Evolutionary conservation across 2,329 filamentous ascomycete species (phyloP), one percentile per base, ranked within the genome.

Genomic region (Rosellinia necatrix): DNA sequence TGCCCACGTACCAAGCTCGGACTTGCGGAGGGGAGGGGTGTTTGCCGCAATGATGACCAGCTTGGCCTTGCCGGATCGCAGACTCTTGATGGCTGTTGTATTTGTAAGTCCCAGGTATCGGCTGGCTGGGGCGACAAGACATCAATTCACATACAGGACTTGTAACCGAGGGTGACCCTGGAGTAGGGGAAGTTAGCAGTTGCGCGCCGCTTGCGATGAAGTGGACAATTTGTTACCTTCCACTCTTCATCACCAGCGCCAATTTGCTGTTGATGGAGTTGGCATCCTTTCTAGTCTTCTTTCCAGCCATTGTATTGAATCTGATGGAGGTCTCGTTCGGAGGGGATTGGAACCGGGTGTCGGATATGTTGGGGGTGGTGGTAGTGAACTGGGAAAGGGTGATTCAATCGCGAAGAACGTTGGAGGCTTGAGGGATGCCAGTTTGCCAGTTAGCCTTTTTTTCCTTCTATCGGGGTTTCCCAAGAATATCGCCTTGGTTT

Each of bases 41-140:
- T 99, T 97, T 81, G 90, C 92, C 70, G 88, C 83, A 54, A 96
- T 96, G 81, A 96, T 92, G 77, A 97, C 91, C 68, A 97, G 87
- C 90, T 97, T 97, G 78, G 94, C 94, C 88, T 97, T 97, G 79
- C 93, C 92, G 69, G 87, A 89, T 73, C 93, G 90, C 70, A 97
- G 89, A 69, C 83, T 83, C 89, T 97, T 96, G 75, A 94, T 74
- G 84, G 76, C 58, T 60, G 37, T 56, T 34, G 27, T n/a, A 54
- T 34, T 49, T 43, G 50, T 57, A 49, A 57, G 57, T 41, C 7
- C 44, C 29, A 9, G 22, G 9, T 4, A 27, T 38, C 32, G 25
- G 29, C 47, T 38, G 22, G 37, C 22, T 3, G 13, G 13, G 41
- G 29, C 44, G 37, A 24, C 27, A 53, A 40, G 35, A n/a, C 2